Evolutionary conservation across 164 flowering plant species (phyloP), one percentile per base, ranked within the genome.

Genomic region (Stephania japonica): DNA sequence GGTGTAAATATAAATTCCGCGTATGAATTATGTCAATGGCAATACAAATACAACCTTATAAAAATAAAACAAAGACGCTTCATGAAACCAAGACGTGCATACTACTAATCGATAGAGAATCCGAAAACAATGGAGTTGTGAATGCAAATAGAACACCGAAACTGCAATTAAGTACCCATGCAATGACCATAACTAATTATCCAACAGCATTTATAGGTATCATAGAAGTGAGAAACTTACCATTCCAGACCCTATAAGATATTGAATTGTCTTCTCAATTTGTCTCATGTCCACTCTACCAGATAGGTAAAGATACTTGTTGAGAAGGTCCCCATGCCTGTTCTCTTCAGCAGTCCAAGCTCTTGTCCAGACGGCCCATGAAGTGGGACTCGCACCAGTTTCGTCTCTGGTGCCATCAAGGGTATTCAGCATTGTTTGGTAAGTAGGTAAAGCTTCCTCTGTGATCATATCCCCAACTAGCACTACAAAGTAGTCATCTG

Each of bases 311-410:
- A 90, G 88, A 72, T 90, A 90, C 78, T 87, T 88, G 74, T 90
- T 88, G 4, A 90, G 84, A 78, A 86, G 87, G 68, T 86, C 88
- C 10, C 88, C 88, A 50, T 86, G 88, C 80, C 88, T 78, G 76
- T 86, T 86, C 78, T 86, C 88, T 76, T 86, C 88, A 7, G 88
- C 88, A n/a, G 88, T 86, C 87, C 94, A 90, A 4, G 90, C 89
- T 79, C 94, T 83, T 1, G 88, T 90, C 94, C 94, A 90, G 4
- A 83, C 65, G 6, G 89, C 94, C 94, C 94, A 90, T 63, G 92
- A 75, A 67, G 91, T 85, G 38, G 75, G 86, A 82, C 94, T 90
- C 7, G 94, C 92, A 42, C 91, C 94, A 3, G 92, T 90, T 79
- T 90, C 92, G 69, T 86, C 89, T 26, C 84, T 67, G 65, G 84